phyloP scores from a whole-genome alignment of 2,329 filamentous ascomycete species.

The Phyllosticta citriasiana region DNA sequence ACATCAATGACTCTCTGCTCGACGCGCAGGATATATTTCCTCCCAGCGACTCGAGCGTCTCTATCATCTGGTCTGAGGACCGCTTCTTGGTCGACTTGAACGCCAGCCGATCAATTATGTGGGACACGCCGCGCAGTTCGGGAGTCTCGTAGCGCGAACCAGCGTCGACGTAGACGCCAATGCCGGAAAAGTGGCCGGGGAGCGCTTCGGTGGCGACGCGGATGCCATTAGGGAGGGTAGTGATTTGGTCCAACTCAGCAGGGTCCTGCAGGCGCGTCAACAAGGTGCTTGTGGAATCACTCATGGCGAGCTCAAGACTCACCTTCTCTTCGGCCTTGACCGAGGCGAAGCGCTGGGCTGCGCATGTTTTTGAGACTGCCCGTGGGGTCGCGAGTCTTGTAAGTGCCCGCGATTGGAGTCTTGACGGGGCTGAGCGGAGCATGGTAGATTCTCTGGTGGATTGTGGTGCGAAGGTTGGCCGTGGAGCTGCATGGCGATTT shows the following conservation, averaged over 20 bases:
- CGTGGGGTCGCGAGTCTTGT: not conserved
- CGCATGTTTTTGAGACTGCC: not conserved
- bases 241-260: slow-evolving; percentile 76
- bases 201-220: slow-evolving; percentile 91
- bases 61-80: slow-evolving; percentile 74
- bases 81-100: slow-evolving; percentile 77
- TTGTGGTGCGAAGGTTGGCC: not conserved
- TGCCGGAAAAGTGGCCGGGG: slow-evolving; percentile 86
- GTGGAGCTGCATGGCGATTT: slow-evolving; percentile 3
- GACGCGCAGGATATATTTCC: slow-evolving; percentile 97
- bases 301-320: slow-evolving; percentile 9
- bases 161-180: slow-evolving; percentile 92
- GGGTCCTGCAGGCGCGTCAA: slow-evolving; percentile 52
- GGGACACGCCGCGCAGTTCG: slow-evolving; percentile 76
- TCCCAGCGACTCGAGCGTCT: slow-evolving; percentile 76
- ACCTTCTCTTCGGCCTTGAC: slow-evolving; percentile 27
- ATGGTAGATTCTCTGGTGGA: not conserved
- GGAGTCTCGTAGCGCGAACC: slow-evolving; percentile 89
- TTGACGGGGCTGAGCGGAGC: slow-evolving; percentile 4
- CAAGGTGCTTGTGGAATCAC: not conserved
- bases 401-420: slow-evolving; percentile 1
- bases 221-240: slow-evolving; percentile 81
- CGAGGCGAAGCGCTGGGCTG: slow-evolving; percentile 19
- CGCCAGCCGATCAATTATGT: slow-evolving; percentile 89
- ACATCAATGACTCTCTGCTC: slow-evolving; percentile 93